A percentile compares a stretch with the other conserved stretches of the same genome.
Conservation (phyloP, 139 green algal genomes). For the Nannochloris sp. region DNA sequence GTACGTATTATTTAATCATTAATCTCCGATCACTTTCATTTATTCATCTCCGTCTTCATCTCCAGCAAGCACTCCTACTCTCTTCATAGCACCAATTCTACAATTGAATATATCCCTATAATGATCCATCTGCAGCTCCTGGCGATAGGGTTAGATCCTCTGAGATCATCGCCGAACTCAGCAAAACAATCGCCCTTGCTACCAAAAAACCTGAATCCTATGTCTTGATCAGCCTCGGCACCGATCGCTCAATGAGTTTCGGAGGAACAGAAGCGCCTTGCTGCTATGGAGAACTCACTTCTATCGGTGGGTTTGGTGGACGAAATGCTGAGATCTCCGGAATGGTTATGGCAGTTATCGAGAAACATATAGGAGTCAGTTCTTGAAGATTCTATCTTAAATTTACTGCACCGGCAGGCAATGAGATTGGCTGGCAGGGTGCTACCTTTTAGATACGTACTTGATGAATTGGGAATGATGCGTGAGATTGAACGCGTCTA, state of each 20-base stretch:
- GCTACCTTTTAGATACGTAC: not conserved
- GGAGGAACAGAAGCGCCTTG: conserved; percentile 31
- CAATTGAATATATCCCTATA: too few species aligned
- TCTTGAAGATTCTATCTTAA: conserved; percentile 33
- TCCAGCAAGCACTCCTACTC: not conserved
- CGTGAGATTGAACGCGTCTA: too few species aligned
- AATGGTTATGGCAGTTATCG: conserved; percentile 11
- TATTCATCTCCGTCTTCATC: not conserved
- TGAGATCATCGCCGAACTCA: not conserved
- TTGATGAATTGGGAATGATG: too few species aligned
- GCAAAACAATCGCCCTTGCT: not conserved
- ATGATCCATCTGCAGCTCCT: not conserved
- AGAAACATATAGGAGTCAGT: conserved; percentile 18
- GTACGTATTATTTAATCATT: not conserved
- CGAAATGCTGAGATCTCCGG: conserved; percentile 32
- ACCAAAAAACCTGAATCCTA: not conserved
- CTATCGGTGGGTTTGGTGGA: conserved; percentile 37
- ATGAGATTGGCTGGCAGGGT: conserved; percentile 32
- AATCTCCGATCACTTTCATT: not conserved
- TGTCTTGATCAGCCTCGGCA: not conserved
- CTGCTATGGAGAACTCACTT: conserved; percentile 39
- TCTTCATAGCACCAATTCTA: too few species aligned
- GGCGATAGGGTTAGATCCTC: not conserved
- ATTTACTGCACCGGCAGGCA: conserved; percentile 1
- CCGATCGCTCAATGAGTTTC: not conserved